Evolutionary conservation across 164 flowering plant species (phyloP), one percentile per base, ranked within the genome.

Genomic region (Protea cynaroides): DNA sequence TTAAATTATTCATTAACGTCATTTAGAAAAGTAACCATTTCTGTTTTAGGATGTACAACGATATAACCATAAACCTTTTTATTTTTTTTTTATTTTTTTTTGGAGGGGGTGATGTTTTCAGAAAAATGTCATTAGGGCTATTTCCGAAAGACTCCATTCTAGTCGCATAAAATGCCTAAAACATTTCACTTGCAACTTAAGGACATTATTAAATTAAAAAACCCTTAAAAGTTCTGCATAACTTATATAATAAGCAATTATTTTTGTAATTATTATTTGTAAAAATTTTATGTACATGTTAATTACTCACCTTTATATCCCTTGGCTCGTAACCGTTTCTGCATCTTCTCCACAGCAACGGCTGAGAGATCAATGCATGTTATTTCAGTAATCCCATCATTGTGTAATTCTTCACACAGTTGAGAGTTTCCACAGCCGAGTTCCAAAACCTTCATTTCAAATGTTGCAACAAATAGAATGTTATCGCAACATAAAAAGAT

Each of bases 351-450:
- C 58, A 93, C 97, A 1, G 97, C 98, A 65, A 93, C 86, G 1
- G 86, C 66, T 7, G 97, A 93, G 44, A 90, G 9, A 37, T 93
- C 97, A 69, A 82, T 87, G 83, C 97, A 90, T 22, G 98, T 93
- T 25, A 93, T 78, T 1, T 83, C 76, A 61, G 85, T 75, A 21
- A 88, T 69, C 34, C 97, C 98, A 80, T 89, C 97, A 37, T 64
- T 84, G 73, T 82, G 82, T 65, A 93, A 63, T 38, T 49, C 52
- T 49, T 49, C 40, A 49, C n/a, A 49, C 19, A 49, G 6, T 3
- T 49, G 52, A 7, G 52, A 49, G 63, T 84, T 93, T 59, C 98
- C 97, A 74, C 97, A 90, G 7, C 98, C 98, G 69, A 93, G 71
- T 82, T 93, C 98, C 79, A 93, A 71, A 1, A 93, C 89, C 98